Conservation (phyloP, 192 early-diverging fungal genomes). For the Funneliformis geosporum region DNA sequence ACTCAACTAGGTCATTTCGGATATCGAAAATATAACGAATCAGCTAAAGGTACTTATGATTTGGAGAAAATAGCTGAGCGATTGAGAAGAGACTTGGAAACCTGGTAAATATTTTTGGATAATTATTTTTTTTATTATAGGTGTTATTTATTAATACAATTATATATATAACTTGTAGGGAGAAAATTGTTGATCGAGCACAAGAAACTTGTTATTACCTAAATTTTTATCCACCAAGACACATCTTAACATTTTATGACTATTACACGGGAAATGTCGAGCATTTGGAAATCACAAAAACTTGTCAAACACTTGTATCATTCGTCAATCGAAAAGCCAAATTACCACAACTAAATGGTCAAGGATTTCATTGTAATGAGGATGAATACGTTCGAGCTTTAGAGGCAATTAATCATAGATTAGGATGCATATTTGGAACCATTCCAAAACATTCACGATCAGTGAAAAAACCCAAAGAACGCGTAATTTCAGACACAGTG, state of each 20-base stretch:
- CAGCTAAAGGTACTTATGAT: background rate
- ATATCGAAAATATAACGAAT: constrained; percentile 27
- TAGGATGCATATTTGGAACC: constrained; percentile 6
- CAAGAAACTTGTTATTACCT: constrained; percentile 20
- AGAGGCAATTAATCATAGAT: constrained; percentile 2
- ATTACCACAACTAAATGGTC: background rate
- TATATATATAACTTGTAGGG: constrained; percentile 4
- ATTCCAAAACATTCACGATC: background rate
- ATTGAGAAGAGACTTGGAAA: constrained; percentile 7
- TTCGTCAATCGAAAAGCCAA: constrained; percentile 12
- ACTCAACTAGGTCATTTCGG: constrained; percentile 33
- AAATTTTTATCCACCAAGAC: constrained; percentile 14
- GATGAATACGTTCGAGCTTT: background rate
- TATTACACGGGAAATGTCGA: background rate
- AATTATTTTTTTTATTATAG: background rate
- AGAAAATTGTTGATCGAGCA: background rate
- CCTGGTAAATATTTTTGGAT: background rate
- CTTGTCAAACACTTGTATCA: constrained; percentile 3
- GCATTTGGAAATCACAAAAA: background rate
- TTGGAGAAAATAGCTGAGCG: background rate
- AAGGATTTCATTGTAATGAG: background rate
- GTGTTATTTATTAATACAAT: background rate
- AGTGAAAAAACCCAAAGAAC: background rate
- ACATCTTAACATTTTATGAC: constrained; percentile 28
- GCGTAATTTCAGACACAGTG: constrained; percentile 11